These are phyloP conservation scores for Boletus coccyginus DNA, from an alignment of 768 basidiomycete species.

Conservation along the genomic window DNA sequence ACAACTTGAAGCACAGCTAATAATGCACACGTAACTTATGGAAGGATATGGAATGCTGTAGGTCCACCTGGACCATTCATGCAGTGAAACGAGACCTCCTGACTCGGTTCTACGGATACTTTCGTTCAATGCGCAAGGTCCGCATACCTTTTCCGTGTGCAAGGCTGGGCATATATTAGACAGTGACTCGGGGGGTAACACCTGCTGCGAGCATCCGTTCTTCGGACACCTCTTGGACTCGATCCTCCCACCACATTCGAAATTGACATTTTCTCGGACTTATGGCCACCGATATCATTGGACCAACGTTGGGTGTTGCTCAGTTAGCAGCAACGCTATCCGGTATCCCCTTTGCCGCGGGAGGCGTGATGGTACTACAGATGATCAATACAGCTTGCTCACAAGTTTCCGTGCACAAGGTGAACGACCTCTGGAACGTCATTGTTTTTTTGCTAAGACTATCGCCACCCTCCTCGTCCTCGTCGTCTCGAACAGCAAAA, in stretches of 20 bases:
- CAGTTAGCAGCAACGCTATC: slow-evolving; percentile 43
- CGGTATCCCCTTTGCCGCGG: slow-evolving; percentile 46
- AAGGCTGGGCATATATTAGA: slow-evolving; percentile 8
- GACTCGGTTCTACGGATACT: neutral
- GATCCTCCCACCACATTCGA: neutral
- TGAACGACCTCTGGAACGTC: slow-evolving; percentile 17
- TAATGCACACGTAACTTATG: neutral
- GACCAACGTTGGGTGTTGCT: slow-evolving; percentile 27
- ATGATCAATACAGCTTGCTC: slow-evolving; percentile 46
- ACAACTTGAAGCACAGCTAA: neutral
- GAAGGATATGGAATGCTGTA: slow-evolving; percentile 7
- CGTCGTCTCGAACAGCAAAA: slow-evolving; percentile 35
- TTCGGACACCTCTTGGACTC: neutral
- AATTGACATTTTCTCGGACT: neutral
- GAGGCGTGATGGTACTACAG: slow-evolving; percentile 41
- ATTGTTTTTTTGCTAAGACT: slow-evolving; percentile 1
- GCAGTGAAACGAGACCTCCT: neutral
- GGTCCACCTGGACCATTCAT: slow-evolving; percentile 2
- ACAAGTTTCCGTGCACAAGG: slow-evolving; percentile 49
- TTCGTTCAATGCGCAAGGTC: neutral
- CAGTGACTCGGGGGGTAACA: neutral
- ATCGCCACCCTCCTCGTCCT: neutral
- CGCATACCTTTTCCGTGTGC: neutral
- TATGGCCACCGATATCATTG: slow-evolving; percentile 20
- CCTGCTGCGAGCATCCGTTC: neutral